Conservation (phyloP, 805 yeast species). For the Pichia gijzeniarum region DNA sequence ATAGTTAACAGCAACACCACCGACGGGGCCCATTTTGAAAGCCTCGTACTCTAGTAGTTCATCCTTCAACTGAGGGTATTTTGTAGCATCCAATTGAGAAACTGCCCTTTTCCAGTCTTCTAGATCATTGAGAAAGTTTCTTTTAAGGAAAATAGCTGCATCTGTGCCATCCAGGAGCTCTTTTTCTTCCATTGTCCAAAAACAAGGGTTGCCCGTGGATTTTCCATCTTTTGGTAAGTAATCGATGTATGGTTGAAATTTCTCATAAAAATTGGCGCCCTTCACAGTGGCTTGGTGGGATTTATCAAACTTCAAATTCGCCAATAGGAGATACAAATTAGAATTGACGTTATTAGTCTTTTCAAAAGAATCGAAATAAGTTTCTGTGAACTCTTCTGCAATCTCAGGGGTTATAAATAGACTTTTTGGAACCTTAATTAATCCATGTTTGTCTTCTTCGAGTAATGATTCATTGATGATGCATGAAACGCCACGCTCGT, state of each 20-base stretch:
- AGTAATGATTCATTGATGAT: conserved; percentile 16
- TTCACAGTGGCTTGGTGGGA: conserved; percentile 10
- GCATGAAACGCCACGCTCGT: conserved; percentile 32
- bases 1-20: conserved; percentile 16
- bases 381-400: conserved; percentile 29
- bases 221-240: conserved; percentile 37
- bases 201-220: conserved; percentile 54
- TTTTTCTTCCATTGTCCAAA: conserved; percentile 53
- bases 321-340: conserved; percentile 33
- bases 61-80: conserved; percentile 14
- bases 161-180: conserved; percentile 60
- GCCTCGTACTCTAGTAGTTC: conserved; percentile 24
- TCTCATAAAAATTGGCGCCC: conserved; percentile 20
- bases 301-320: conserved; percentile 36
- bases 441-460: conserved; percentile 7
- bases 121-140: conserved; percentile 38
- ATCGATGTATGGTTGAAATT: conserved; percentile 39
- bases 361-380: not conserved
- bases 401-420: conserved; percentile 33
- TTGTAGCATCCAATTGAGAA: conserved; percentile 16
- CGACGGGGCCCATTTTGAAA: conserved; percentile 16
- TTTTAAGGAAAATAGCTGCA: conserved; percentile 47
- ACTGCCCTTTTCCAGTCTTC: conserved; percentile 53
- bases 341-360: conserved; percentile 25
- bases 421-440: conserved; percentile 34